These are phyloP conservation scores for Chytriomyces confervae DNA, from an alignment of 192 early-diverging fungal genomes.

Conservation along the genomic window DNA sequence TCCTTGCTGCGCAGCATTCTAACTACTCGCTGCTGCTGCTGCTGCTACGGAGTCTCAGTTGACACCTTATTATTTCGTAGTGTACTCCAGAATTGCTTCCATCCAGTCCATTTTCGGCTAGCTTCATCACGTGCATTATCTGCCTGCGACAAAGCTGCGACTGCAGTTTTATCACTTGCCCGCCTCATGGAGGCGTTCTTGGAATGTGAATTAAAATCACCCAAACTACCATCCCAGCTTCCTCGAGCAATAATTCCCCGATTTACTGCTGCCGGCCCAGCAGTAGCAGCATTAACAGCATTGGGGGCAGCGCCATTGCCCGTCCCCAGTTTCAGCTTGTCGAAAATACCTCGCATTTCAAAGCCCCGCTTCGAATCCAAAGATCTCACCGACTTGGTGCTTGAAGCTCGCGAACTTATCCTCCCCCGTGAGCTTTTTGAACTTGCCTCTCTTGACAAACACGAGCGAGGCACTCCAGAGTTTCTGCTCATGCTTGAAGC, in stretches of 20 bases:
- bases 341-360: not conserved
- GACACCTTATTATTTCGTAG: not conserved
- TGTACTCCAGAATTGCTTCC: constrained; percentile 10
- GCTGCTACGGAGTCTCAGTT: not conserved
- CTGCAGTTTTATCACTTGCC: not conserved
- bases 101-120: not conserved
- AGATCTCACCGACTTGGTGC: no score
- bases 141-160: no score
- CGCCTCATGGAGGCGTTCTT: not conserved
- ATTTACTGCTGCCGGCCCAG: not conserved
- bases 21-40: no score
- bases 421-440: not conserved
- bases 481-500: not conserved
- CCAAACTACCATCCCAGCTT: not conserved
- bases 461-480: not conserved
- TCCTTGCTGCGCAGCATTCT: no score
- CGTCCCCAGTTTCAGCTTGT: not conserved
- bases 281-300: not conserved
- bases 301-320: not conserved
- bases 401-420: no score
- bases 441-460: not conserved
- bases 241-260: not conserved
- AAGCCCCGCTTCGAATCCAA: not conserved
- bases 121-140: not conserved
- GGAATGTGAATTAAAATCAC: not conserved